Base-by-base conservation (phyloP, 164 flowering plant species). In the Amborella trichopoda region DNA sequence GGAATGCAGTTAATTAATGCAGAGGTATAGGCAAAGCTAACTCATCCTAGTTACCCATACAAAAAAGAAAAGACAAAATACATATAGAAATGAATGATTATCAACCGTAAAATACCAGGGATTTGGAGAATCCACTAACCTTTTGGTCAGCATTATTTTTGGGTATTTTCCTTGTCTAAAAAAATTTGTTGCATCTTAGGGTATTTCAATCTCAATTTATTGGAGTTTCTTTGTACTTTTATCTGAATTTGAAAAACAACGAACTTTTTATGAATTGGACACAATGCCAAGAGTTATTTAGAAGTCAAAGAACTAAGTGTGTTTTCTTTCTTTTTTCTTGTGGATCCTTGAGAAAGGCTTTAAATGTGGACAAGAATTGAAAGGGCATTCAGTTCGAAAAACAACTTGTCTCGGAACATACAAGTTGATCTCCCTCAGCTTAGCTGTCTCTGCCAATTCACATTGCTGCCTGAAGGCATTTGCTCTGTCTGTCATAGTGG, bases 401-500 rank as follows among this genome's bases (percentile, higher is more conserved):
- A 17, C 5, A 14, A 40, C 24, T 21, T 16, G 5, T 4, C 26
- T 11, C 39, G 32, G 68, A 49, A 23, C 88, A 46, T 84, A 91
- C 99, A 91, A 77, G 55, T 87, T 89, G 59, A 91, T 91, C 72
- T 87, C 96, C 76, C 87, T 91, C 59, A 91, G 69, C 66, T 74
- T 91, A 12, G 75, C 63, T 44, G 96, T 69, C 72, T 91, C 96
- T 30, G 94, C 78, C 61, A 91, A 69, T 69, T 91, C 99, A 69
- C 81, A 91, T 44, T 84, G 94, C 47, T 78, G 95, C 74, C 68
- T 75, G 70, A 87, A 91, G 45, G 95, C 96, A 73, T 61, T 84
- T 49, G 88, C 94, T 67, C 99, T 74, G 67, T 91, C 96, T 28
- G 63, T 76, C 55, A 91, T 80, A 0, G 99, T 87, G 28, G 80